These are phyloP conservation scores for Saposhnikovia divaricata DNA, from an alignment of 129 eudicot genomes.

Conservation along the genomic window DNA sequence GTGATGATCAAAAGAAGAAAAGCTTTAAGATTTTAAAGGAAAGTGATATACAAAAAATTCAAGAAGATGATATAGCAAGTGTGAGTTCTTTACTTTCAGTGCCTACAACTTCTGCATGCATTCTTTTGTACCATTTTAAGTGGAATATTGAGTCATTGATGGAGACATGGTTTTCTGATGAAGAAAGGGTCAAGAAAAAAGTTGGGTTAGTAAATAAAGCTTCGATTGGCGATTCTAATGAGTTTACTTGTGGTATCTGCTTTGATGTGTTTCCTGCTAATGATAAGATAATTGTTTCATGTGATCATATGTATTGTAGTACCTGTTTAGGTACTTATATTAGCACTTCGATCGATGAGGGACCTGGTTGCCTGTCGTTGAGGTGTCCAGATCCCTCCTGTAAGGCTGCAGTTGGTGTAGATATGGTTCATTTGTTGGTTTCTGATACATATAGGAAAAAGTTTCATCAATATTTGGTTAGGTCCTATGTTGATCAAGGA, in stretches of 20 bases:
- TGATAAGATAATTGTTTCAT: background rate
- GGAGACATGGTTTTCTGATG: background rate
- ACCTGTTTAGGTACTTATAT: background rate
- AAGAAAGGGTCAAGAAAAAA: background rate
- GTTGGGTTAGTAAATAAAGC: background rate
- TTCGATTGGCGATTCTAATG: background rate
- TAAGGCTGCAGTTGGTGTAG: background rate
- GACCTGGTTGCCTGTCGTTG: background rate
- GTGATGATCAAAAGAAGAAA: background rate
- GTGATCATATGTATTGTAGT: constrained; percentile 1
- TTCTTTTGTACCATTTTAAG: background rate
- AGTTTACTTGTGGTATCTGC: constrained; percentile 4
- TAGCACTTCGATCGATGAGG: background rate
- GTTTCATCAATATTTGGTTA: background rate
- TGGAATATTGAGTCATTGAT: constrained; percentile 6
- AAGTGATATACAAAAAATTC: background rate
- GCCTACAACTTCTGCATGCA: background rate
- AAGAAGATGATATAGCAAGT: background rate
- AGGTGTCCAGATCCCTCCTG: constrained; percentile 11
- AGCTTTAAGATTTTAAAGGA: background rate
- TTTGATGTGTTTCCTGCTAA: background rate
- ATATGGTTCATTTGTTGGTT: background rate
- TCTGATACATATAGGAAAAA: background rate
- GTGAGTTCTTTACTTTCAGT: background rate
- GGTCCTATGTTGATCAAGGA: constrained; percentile 3